Percentiles rank a stretch among this genome's conserved stretches.
Conservation (phyloP, 2,329 filamentous ascomycete species). For the Teratosphaeria epicoccoides region DNA sequence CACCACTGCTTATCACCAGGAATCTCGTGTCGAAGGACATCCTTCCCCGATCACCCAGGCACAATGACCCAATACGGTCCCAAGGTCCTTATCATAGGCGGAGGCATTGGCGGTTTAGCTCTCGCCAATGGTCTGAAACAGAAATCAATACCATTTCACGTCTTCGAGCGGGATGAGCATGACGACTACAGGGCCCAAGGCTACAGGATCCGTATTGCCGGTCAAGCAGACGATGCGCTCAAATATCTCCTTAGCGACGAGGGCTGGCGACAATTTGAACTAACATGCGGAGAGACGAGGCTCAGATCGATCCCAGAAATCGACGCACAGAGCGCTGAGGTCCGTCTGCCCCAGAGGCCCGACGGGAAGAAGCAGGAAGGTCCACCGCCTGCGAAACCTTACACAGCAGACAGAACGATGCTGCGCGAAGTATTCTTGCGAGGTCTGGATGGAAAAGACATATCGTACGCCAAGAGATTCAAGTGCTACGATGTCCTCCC, state of each 20-base stretch:
- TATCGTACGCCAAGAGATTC: slow-evolving; percentile 11
- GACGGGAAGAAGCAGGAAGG: background rate
- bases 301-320: slow-evolving; percentile 3
- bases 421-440: slow-evolving; percentile 11
- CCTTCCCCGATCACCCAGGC: too few species aligned
- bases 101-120: slow-evolving; percentile 16
- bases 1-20: too few species aligned
- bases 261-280: slow-evolving; percentile 1
- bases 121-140: slow-evolving; percentile 20
- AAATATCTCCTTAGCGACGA: slow-evolving; percentile 4
- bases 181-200: slow-evolving; percentile 12
- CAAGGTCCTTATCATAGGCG: slow-evolving; percentile 22
- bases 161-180: slow-evolving; percentile 15
- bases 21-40: too few species aligned
- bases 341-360: background rate
- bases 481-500: slow-evolving; percentile 5
- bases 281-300: slow-evolving; percentile 4
- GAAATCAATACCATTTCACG: slow-evolving; percentile 10
- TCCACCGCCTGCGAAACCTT: background rate
- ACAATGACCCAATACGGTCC: too few species aligned
- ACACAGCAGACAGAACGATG: slow-evolving; percentile 12
- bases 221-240: slow-evolving; percentile 8
- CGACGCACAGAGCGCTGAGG: slow-evolving; percentile 7
- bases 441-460: slow-evolving; percentile 6
- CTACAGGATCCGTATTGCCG: slow-evolving; percentile 11